Evolutionary conservation across 768 basidiomycete genomes (phyloP).

Genomic region (Rhodotorula diobovata): DNA sequence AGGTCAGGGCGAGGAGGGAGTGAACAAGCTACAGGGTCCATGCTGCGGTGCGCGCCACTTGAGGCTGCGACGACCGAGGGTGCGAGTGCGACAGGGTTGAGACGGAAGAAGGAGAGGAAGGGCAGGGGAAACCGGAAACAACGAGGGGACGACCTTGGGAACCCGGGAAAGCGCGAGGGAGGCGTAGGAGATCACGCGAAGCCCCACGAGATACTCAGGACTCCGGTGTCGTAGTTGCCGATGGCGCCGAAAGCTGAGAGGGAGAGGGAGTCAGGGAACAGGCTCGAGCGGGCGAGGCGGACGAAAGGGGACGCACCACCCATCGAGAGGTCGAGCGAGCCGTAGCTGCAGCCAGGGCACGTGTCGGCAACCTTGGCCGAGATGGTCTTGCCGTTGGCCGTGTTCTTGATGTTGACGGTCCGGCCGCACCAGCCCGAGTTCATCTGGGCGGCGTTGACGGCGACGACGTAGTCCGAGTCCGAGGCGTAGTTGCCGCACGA

Average conservation of each 20-base stretch:
- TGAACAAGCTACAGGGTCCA: not conserved
- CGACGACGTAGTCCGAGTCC: not conserved
- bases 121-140: not conserved
- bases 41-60: not conserved
- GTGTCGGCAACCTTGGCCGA: slow-evolving; percentile 1
- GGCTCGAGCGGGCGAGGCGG: no score
- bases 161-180: not conserved
- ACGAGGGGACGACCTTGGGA: not conserved
- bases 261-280: slow-evolving; percentile 55
- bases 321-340: slow-evolving; percentile 58
- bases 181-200: not conserved
- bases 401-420: slow-evolving; percentile 17
- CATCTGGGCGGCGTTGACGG: not conserved
- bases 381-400: slow-evolving; percentile 6
- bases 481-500: slow-evolving; percentile 9
- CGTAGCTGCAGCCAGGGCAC: slow-evolving; percentile 36
- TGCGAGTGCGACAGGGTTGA: not conserved
- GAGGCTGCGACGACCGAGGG: not conserved
- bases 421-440: slow-evolving; percentile 12
- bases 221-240: not conserved
- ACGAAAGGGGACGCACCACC: slow-evolving; percentile 47
- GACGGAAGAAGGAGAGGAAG: not conserved
- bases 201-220: not conserved
- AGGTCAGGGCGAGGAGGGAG: not conserved
- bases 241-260: slow-evolving; percentile 53